Evolutionary conservation across 164 flowering plant species (phyloP), one percentile per base, ranked within the genome.

Genomic region (Aristolochia contorta): DNA sequence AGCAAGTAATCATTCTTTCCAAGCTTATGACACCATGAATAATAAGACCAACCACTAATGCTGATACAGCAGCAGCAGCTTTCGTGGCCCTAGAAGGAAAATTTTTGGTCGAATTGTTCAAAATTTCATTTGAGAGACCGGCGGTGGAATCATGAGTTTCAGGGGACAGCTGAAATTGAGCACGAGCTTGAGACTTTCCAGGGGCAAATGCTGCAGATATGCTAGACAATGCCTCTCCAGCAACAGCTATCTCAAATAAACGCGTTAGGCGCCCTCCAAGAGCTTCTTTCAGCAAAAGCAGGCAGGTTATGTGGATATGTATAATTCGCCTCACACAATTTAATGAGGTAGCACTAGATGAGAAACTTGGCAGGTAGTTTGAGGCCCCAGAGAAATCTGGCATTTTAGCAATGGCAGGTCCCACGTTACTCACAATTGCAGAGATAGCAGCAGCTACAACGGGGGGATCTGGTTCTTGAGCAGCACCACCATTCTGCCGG

Each of bases 231-330:
- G 90, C 85, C 76, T 94, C 99, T 25, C 82, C 74, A 51, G 96
- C 97, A 71, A 94, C 89, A 65, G 96, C 96, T 30, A 89, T 79
- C 78, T 94, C 97, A 79, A 94, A 89, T 33, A 79, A 87, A 56
- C 97, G 88, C 72, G 85, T 77, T 60, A 91, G 96, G 33, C 96
- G 95, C 74, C 85, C 99, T 64, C 96, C 97, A 66, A 94, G 84
- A 58, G 96, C 93, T 71, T 94, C 99, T 75, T 85, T 94, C 1
- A 94, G 80, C 23, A 89, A 72, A 71, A 84, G 81, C 22, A 94
- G 77, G 71, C 94, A 94, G 16, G 73, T 75, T 48, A 86, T 69
- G 71, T 84, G 90, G 62, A 94, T 69, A 15, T 78, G 77, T 59
- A 89, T 67, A 55, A 89, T 80, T 49, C 76, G 80, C 53, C 82